These are phyloP conservation scores for Asterophora lycoperdoides DNA, from an alignment of 768 basidiomycete species.

Conservation along the genomic window DNA sequence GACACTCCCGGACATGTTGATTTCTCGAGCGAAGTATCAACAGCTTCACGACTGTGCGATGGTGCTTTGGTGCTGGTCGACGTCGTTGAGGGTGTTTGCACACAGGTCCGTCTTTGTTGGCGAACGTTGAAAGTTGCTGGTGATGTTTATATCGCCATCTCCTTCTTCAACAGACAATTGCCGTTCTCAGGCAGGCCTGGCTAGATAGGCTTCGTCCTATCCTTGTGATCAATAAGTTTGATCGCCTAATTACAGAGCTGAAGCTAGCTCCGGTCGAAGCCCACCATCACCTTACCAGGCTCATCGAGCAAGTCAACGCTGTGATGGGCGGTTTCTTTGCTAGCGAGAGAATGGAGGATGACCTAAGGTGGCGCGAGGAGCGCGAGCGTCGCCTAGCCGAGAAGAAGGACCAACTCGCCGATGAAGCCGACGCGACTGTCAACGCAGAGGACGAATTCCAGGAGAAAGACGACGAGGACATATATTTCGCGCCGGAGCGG, in stretches of 20 bases:
- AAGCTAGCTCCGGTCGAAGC: conserved; percentile 89
- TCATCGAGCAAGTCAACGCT: conserved; percentile 97
- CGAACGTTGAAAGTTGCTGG: not conserved
- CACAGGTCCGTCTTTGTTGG: conserved; percentile 55
- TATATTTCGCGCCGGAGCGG: conserved; percentile 93
- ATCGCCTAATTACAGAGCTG: conserved; percentile 90
- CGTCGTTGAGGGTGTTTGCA: conserved; percentile 97
- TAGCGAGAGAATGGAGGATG: conserved; percentile 94
- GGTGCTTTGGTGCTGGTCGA: conserved; percentile 95
- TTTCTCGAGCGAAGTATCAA: conserved; percentile 96
- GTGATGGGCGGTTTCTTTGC: conserved; percentile 98
- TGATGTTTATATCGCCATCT: not conserved
- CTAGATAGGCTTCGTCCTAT: conserved; percentile 83
- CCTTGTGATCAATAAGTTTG: conserved; percentile 95
- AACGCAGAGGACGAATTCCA: conserved; percentile 71
- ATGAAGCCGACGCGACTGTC: conserved; percentile 56
- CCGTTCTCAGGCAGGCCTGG: conserved; percentile 95
- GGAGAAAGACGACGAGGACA: conserved; percentile 96
- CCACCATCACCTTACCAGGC: conserved; percentile 86
- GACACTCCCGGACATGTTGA: conserved; percentile 99
- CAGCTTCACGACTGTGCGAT: conserved; percentile 89
- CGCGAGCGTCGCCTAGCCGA: conserved; percentile 75
- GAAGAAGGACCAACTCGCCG: conserved; percentile 67
- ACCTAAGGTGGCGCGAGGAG: conserved; percentile 90
- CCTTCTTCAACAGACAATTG: conserved; percentile 64